Conservation (phyloP, 768 basidiomycete genomes). For the Naganishia antarctica region DNA sequence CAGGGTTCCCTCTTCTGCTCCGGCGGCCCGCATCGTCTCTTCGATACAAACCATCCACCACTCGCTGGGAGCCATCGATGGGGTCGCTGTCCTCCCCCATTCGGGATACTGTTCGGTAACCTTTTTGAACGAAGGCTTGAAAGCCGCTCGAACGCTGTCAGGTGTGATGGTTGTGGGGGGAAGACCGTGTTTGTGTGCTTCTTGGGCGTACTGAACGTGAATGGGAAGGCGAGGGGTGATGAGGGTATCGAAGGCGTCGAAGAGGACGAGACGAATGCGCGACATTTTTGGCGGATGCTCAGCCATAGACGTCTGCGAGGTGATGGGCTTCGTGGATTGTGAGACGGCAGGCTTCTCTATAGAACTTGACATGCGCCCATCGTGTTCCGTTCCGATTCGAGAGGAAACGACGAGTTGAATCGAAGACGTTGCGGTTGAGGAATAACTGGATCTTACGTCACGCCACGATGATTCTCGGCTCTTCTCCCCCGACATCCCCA, state of each 20-base stretch:
- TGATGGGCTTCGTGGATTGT: too few species aligned
- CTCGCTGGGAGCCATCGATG: constrained; percentile 36
- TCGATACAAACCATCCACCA: constrained; percentile 46
- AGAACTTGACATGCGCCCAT: too few species aligned
- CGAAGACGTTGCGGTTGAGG: too few species aligned
- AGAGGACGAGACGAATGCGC: constrained; percentile 42
- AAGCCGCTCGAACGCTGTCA: constrained; percentile 35
- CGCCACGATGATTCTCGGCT: too few species aligned
- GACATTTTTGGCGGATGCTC: background rate
- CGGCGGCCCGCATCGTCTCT: constrained; percentile 36
- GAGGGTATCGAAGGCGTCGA: constrained; percentile 48
- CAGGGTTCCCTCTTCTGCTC: constrained; percentile 34
- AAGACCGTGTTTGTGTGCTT: constrained; percentile 39
- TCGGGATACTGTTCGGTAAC: constrained; percentile 33
- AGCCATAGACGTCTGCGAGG: too few species aligned
- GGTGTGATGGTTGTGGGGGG: constrained; percentile 28
- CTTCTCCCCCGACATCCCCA: too few species aligned
- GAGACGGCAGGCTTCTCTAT: too few species aligned
- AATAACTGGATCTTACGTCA: too few species aligned
- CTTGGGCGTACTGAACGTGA: constrained; percentile 47
- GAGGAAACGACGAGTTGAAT: too few species aligned
- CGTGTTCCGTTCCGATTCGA: too few species aligned
- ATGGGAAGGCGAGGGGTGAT: constrained; percentile 44
- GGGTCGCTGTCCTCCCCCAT: constrained; percentile 37
- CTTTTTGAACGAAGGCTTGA: constrained; percentile 43